Conservation (phyloP, 1,284 basidiomycete genomes). For the Exsudoporus floridanus region DNA sequence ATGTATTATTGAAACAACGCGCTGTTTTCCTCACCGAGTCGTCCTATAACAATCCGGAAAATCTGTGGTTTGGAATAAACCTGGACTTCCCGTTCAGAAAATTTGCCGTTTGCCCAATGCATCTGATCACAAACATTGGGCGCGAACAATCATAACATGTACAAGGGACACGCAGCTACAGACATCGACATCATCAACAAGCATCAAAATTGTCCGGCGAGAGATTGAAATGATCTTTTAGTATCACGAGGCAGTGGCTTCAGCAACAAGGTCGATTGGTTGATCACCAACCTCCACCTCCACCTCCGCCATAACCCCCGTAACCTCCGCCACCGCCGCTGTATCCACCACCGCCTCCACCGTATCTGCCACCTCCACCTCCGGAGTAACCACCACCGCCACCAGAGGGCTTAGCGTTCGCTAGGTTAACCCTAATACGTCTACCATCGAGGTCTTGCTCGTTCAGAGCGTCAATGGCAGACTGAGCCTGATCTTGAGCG, state of each 20-base stretch:
- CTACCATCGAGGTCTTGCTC: slow-evolving; percentile 94
- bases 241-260: neutral
- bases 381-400: slow-evolving; percentile 17
- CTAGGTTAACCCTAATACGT: slow-evolving; percentile 89
- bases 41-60: too few relatives aligned
- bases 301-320: neutral
- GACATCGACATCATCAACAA: slow-evolving; percentile 7
- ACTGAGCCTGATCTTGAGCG: slow-evolving; percentile 62
- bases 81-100: too few relatives aligned
- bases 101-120: too few relatives aligned
- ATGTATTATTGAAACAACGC: slow-evolving; percentile 16
- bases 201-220: slow-evolving; percentile 7
- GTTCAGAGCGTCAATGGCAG: slow-evolving; percentile 76
- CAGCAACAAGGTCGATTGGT: neutral
- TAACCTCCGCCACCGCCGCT: slow-evolving; percentile 7
- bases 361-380: slow-evolving; percentile 10
- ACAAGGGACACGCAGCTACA: slow-evolving; percentile 9
- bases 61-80: too few relatives aligned
- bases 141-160: slow-evolving; percentile 1
- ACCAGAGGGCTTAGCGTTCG: slow-evolving; percentile 70
- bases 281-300: slow-evolving; percentile 23
- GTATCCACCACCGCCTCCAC: slow-evolving; percentile 6
- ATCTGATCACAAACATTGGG: neutral
- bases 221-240: slow-evolving; percentile 12
- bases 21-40: neutral